phyloP scores from a whole-genome alignment of 1,284 basidiomycete genomes.

The Puccinia triticina region DNA sequence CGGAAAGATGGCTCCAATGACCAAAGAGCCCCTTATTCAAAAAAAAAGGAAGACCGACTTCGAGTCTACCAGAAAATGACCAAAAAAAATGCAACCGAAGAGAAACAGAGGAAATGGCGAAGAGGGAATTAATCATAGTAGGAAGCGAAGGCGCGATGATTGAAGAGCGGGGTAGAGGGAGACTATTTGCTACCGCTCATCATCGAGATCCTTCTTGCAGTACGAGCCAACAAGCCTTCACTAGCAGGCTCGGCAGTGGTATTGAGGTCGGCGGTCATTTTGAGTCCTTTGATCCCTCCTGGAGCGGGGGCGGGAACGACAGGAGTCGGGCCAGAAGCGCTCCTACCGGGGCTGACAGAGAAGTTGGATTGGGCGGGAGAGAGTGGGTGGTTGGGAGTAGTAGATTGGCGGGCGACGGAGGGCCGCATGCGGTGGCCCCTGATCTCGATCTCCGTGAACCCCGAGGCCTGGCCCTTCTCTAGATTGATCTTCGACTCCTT shows the following conservation, averaged over 20 bases:
- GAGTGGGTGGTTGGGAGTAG: constrained; percentile 22
- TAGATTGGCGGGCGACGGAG: constrained; percentile 6
- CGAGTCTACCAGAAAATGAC: background rate
- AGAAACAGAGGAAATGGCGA: background rate
- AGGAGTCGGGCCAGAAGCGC: background rate
- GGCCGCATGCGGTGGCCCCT: constrained; percentile 44
- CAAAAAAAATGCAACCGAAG: constrained; percentile 11
- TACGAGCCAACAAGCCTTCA: constrained; percentile 33
- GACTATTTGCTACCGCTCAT: constrained; percentile 27
- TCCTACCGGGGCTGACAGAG: background rate
- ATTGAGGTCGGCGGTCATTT: constrained; percentile 25
- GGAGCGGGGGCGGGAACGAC: background rate
- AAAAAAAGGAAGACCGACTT: background rate
- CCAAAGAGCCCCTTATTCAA: background rate
- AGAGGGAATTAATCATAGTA: background rate
- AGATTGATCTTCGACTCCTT: constrained; percentile 72
- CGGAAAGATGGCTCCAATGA: background rate
- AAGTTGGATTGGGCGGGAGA: constrained; percentile 9
- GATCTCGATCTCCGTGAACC: constrained; percentile 72
- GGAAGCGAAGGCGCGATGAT: too few relatives aligned
- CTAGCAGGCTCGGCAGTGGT: background rate
- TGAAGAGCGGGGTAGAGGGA: background rate
- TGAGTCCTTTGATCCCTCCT: constrained; percentile 38
- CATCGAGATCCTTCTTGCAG: constrained; percentile 44
- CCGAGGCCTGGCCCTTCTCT: constrained; percentile 70